phyloP scores from a whole-genome alignment of 768 basidiomycete species.

The Sporobolomyces roseus region DNA sequence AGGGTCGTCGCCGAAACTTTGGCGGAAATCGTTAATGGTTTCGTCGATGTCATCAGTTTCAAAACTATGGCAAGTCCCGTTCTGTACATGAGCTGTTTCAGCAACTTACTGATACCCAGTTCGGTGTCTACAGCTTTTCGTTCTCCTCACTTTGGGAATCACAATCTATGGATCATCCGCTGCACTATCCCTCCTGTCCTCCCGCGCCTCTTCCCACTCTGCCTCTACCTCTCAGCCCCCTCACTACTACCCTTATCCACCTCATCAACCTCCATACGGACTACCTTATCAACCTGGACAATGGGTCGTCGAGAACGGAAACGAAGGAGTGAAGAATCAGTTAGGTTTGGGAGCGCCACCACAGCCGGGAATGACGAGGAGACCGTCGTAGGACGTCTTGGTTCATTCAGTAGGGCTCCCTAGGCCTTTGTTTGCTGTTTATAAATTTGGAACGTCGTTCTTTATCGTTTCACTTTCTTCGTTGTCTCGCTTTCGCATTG shows the following conservation, averaged over 20 bases:
- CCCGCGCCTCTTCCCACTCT: conserved; percentile 5
- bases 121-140: conserved; percentile 46
- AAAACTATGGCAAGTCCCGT: conserved; percentile 74
- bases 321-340: neutral
- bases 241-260: neutral
- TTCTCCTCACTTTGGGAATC: conserved; percentile 45
- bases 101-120: neutral
- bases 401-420: no score
- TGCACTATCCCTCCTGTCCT: conserved; percentile 25
- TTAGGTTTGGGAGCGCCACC: neutral
- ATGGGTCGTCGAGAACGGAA: conserved; percentile 30
- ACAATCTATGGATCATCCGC: conserved; percentile 39
- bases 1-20: conserved; percentile 89
- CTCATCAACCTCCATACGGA: conserved; percentile 18
- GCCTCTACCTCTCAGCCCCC: neutral
- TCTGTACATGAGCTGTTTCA: no score
- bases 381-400: no score
- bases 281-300: conserved; percentile 18
- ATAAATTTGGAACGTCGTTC: no score
- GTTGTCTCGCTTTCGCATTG: no score
- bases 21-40: conserved; percentile 91
- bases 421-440: no score
- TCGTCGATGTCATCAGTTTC: conserved; percentile 96
- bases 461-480: no score
- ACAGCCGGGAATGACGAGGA: neutral